These are phyloP conservation scores for Gremmenia infestans DNA, from an alignment of 2,329 filamentous ascomycete genomes.

Conservation along the genomic window DNA sequence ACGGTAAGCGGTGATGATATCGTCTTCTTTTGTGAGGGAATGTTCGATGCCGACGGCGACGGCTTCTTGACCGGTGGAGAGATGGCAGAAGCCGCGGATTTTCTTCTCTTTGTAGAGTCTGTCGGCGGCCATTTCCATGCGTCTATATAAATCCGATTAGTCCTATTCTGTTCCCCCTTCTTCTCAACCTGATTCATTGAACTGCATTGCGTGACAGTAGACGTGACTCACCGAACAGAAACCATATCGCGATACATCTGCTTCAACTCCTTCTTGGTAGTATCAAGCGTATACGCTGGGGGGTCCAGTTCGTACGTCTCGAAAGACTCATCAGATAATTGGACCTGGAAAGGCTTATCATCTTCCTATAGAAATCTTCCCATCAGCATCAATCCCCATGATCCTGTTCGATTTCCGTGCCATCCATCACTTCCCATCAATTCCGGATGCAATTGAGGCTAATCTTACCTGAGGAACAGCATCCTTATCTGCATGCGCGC, in stretches of 20 bases:
- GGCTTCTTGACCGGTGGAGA: constrained; percentile 96
- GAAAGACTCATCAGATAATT: constrained; percentile 96
- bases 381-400: neutral
- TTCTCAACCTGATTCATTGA: neutral
- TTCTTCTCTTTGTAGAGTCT: constrained; percentile 99
- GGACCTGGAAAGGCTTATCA: constrained; percentile 87
- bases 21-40: constrained; percentile 84
- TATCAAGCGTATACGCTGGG: constrained; percentile 84
- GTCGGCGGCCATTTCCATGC: constrained; percentile 99
- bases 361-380: constrained; percentile 59
- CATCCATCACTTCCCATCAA: neutral
- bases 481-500: constrained; percentile 78
- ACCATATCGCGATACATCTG: constrained; percentile 99
- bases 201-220: neutral
- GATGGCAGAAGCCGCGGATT: constrained; percentile 98
- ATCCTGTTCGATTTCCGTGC: constrained; percentile 1
- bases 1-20: constrained; percentile 95
- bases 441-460: neutral
- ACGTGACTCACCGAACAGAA: constrained; percentile 66
- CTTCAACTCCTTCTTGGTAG: constrained; percentile 97
- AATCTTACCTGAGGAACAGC: constrained; percentile 58
- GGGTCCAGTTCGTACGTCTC: constrained; percentile 99
- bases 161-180: neutral
- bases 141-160: constrained; percentile 47
- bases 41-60: constrained; percentile 97